Evolutionary conservation across 208 protist genomes (phyloP).

Genomic region (Kentomonas sorsogonicus): DNA sequence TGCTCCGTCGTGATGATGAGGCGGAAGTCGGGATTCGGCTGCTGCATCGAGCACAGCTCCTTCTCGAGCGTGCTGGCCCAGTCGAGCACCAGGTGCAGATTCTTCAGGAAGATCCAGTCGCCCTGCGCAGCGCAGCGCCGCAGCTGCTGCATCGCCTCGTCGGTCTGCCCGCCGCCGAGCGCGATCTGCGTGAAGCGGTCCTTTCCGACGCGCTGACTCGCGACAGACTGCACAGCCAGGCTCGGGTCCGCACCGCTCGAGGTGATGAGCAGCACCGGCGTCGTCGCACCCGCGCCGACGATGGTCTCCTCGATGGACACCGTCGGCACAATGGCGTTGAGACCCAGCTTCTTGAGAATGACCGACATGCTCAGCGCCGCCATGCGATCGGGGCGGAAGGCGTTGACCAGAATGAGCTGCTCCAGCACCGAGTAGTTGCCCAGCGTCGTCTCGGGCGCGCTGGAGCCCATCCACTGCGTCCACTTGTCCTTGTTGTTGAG

Average conservation of each 20-base stretch:
- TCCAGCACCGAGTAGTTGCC: constrained; percentile 78
- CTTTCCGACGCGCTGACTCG: constrained; percentile 54
- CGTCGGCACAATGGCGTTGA: constrained; percentile 65
- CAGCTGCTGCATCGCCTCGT: constrained; percentile 84
- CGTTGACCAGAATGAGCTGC: constrained; percentile 91
- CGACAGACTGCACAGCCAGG: constrained; percentile 90
- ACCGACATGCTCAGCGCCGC: constrained; percentile 65
- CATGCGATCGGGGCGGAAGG: constrained; percentile 95
- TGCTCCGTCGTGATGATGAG: constrained; percentile 95
- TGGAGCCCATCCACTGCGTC: constrained; percentile 61
- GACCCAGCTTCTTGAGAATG: constrained; percentile 51
- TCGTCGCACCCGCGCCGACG: constrained; percentile 15
- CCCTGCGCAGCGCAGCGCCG: constrained; percentile 79
- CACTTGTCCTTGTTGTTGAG: constrained; percentile 49
- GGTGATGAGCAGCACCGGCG: constrained; percentile 92
- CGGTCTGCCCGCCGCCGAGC: constrained; percentile 92
- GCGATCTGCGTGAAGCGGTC: constrained; percentile 90
- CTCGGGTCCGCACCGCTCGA: constrained; percentile 93
- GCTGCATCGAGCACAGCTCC: constrained; percentile 80
- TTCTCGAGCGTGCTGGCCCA: constrained; percentile 93
- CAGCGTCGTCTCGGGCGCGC: constrained; percentile 64
- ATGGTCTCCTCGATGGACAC: constrained; percentile 73
- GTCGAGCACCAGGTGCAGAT: constrained; percentile 93
- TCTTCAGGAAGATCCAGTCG: constrained; percentile 95
- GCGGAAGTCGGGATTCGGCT: constrained; percentile 88